Conservation (phyloP, 352 stramenopile species). For the Phytopythium mirpurense region DNA sequence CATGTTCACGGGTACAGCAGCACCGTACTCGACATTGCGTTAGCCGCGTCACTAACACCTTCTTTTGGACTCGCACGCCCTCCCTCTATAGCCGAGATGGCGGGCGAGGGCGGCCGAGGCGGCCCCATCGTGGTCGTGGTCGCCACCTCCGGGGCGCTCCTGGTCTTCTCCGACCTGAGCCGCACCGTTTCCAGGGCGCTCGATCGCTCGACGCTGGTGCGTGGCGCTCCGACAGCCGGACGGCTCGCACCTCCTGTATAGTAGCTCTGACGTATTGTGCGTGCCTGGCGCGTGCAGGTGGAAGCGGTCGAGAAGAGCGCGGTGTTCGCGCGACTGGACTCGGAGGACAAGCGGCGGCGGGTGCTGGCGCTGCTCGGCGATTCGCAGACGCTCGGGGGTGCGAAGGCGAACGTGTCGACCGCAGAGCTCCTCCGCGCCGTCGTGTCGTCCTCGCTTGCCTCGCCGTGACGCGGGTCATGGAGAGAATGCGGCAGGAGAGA, state of each 20-base stretch:
- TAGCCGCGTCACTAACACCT: no score
- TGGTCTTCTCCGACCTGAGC: conserved; percentile 47
- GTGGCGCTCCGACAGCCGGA: not conserved
- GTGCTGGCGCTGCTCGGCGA: conserved; percentile 34
- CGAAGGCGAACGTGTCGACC: conserved; percentile 6
- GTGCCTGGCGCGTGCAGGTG: conserved; percentile 17
- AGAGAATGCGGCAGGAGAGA: no score
- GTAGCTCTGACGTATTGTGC: no score
- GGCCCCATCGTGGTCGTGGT: conserved; percentile 51
- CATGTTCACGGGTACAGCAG: conserved; percentile 74
- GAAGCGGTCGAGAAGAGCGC: conserved; percentile 32
- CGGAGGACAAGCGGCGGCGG: conserved; percentile 30
- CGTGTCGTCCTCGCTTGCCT: conserved; percentile 12
- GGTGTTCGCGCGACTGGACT: conserved; percentile 30
- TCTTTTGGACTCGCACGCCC: not conserved
- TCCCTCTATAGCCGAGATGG: not conserved
- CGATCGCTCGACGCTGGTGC: conserved; percentile 36
- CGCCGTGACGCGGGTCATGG: conserved; percentile 2
- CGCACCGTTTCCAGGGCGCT: conserved; percentile 41
- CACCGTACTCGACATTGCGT: no score
- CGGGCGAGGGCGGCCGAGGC: not conserved
- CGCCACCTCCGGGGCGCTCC: conserved; percentile 61
- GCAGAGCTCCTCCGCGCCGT: conserved; percentile 23
- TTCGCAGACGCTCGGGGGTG: conserved; percentile 2
- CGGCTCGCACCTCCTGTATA: no score